phyloP scores from a whole-genome alignment of 257 asterid genomes.

The Jaltomata sinuosa region DNA sequence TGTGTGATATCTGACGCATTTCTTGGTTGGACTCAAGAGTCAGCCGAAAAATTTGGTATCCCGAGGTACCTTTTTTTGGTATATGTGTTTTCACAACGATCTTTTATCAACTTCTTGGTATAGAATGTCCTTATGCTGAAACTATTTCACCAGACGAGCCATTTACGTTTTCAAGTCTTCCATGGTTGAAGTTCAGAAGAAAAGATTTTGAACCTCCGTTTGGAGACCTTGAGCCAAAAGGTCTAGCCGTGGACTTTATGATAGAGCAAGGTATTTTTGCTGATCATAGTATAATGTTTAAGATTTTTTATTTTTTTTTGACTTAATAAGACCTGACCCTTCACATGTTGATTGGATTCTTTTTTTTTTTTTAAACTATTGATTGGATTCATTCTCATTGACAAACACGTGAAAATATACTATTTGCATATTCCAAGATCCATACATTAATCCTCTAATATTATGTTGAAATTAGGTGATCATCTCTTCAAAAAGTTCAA shows the following conservation, averaged over 20 bases:
- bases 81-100: slow-evolving; percentile 39
- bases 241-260: slow-evolving; percentile 42
- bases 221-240: slow-evolving; percentile 36
- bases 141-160: slow-evolving; percentile 23
- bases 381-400: not conserved
- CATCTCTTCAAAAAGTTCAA: no score
- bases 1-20: slow-evolving; percentile 57
- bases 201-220: slow-evolving; percentile 52
- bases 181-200: slow-evolving; percentile 30
- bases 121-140: slow-evolving; percentile 32
- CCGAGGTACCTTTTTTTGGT: slow-evolving; percentile 52
- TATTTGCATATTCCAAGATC: no score
- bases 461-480: no score
- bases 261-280: slow-evolving; percentile 11
- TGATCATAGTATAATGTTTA: not conserved
- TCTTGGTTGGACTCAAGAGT: slow-evolving; percentile 51
- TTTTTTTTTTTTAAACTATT: no score
- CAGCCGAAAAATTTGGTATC: slow-evolving; percentile 29
- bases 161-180: slow-evolving; percentile 34
- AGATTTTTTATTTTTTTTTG: not conserved
- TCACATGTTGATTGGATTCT: not conserved
- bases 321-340: not conserved
- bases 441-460: no score
- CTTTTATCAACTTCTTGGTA: slow-evolving; percentile 23
- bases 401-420: not conserved